phyloP scores from a whole-genome alignment of 345 rosid genomes.

The Aquilaria malaccensis region DNA sequence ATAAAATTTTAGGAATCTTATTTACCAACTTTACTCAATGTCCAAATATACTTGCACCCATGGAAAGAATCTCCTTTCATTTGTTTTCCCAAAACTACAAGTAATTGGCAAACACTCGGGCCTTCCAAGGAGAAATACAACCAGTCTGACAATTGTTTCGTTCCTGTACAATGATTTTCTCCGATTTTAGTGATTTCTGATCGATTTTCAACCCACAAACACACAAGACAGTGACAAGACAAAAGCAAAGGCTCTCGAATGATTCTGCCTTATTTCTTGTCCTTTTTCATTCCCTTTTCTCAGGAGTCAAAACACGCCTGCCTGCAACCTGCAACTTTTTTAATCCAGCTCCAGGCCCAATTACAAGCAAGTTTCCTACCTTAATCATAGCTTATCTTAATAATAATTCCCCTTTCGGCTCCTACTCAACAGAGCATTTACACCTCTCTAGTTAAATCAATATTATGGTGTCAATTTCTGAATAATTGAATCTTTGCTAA shows the following conservation, averaged over 20 bases:
- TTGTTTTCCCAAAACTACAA: no score
- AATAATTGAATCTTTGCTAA: conserved; percentile 1
- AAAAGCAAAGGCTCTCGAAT: conserved; percentile 9
- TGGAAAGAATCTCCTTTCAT: no score
- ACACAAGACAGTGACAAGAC: conserved; percentile 13
- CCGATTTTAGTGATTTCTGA: no score
- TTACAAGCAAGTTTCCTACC: conserved; percentile 19
- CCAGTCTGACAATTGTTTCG: no score
- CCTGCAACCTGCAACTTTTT: conserved; percentile 7
- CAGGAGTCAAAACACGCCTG: conserved; percentile 17
- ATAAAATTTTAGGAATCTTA: no score
- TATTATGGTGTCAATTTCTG: conserved; percentile 6
- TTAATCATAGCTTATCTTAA: conserved; percentile 28
- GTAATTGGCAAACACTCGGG: no score
- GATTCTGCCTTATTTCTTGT: conserved; percentile 5
- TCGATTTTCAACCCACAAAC: conserved; percentile 1
- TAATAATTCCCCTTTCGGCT: conserved; percentile 24
- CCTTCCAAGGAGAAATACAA: no score
- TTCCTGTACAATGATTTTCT: no score
- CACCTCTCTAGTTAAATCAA: conserved; percentile 5
- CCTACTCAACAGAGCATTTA: conserved; percentile 22
- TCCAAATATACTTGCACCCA: no score
- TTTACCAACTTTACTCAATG: no score
- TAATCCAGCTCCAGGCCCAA: conserved; percentile 16
- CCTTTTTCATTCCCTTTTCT: neutral